These are phyloP conservation scores for Exidia glandulosa DNA, from an alignment of 768 basidiomycete species.

Conservation along the genomic window DNA sequence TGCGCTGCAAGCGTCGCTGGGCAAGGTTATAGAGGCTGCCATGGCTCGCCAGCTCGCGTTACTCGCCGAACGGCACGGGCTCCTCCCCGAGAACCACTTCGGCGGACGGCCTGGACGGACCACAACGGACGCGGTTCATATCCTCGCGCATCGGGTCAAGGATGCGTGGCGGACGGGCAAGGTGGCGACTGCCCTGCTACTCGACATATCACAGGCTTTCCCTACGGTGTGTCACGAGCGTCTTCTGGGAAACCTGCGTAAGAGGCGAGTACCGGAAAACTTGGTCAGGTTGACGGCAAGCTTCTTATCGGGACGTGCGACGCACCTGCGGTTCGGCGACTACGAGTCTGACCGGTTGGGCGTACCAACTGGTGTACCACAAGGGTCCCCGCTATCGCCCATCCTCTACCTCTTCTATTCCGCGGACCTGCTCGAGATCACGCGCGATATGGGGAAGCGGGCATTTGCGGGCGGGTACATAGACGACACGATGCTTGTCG, in stretches of 20 bases:
- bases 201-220: slow-evolving; percentile 35
- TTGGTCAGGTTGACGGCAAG: neutral
- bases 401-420: no score
- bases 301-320: neutral
- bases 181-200: slow-evolving; percentile 26
- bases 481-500: no score
- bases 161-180: slow-evolving; percentile 18
- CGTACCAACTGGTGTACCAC: no score
- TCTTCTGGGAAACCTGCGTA: slow-evolving; percentile 10
- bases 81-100: slow-evolving; percentile 28
- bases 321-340: neutral
- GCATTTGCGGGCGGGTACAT: no score
- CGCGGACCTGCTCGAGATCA: no score
- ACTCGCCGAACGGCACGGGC: slow-evolving; percentile 17
- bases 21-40: slow-evolving; percentile 18
- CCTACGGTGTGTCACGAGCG: no score
- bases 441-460: no score
- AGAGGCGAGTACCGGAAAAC: slow-evolving; percentile 1
- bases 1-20: slow-evolving; percentile 21
- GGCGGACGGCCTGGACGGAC: slow-evolving; percentile 28
- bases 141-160: slow-evolving; percentile 1
- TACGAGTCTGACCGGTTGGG: no score
- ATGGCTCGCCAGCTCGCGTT: slow-evolving; percentile 15
- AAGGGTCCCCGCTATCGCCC: no score
- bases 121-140: slow-evolving; percentile 27